Base-by-base conservation (phyloP, 1,284 basidiomycete genomes). In the Inonotus obliquus region DNA sequence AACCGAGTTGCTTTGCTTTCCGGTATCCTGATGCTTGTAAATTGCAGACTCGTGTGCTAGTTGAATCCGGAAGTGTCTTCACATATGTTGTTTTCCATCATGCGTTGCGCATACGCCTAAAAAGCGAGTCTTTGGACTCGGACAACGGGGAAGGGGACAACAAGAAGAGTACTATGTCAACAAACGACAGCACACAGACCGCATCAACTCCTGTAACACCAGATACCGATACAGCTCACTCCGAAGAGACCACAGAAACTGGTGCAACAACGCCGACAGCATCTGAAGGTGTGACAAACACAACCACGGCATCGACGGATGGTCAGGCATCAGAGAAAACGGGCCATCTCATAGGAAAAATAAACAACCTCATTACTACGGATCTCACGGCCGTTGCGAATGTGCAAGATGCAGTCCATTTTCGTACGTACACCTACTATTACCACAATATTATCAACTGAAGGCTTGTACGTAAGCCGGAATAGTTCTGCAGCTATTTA, bases 81-180 rank as follows among this genome's bases (percentile, higher is more conserved):
- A 76, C 78, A 21, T 64, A 85, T 65, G 74, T 85, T 6, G 69
- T 85, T 3, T 84, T 85, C 69, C 79, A 83, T 63, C 83, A 84
- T 61, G 73, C 83, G 1, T 74, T 87, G 13, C 76, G 81, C 13
- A 78, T 85, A 25, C 76, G 83, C 25, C 76, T 85, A 72, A 77
- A 76, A 44, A 55, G 53, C 25, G 53, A 59, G 25, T 21, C 47
- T 21, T 35, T 62, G 10, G 55, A 58, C n/a, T 47, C 57, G 14
- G 29, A 56, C 27, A n/a, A 41, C 11, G 58, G 51, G n/a, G 44
- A 54, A 23, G 23, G 29, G 10, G 54, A 49, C 21, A 39, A 25
- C 9, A 55, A 56, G n/a, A 38, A 59, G 13, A 37, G 19, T 4
- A n/a, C 19, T 4, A 29, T 19, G 35, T 19, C 39, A 4, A 39